Evolutionary conservation across 371 early-diverging fungal genomes (phyloP), one percentile per base, ranked within the genome.

Genomic region (Gilbertella persicaria): DNA sequence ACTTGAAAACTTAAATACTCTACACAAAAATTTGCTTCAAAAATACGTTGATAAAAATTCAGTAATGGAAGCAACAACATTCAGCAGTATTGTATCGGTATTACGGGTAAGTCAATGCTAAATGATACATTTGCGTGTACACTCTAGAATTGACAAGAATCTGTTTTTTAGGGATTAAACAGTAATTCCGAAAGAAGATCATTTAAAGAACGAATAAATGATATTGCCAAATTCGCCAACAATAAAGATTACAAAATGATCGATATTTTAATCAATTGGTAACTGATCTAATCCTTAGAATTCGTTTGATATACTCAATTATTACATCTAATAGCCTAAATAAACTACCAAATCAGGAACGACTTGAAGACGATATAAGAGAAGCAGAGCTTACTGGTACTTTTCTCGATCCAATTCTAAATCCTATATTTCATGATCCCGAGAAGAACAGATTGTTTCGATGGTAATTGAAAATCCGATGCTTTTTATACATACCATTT

Each of bases 291-390:
- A 45, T 38, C 38, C 45, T 57, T 50, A 23, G 29, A 57, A 57
- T 30, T 57, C 13, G 21, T 50, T 57, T 45, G 17, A 49, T 25
- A 50, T 35, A 50, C 35, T 58, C 40, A 45, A 40, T 46, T 50
- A 48, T 50, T 46, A 44, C 38, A 51, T 58, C 35, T 40, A 51
- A 58, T 39, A 58, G 30, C 20, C 51, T 50, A 24, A 59, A 59
- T 21, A 52, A 52, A 42, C 53, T 59, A 14, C 47, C 58, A 19
- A 10, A 2, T 35, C 49, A 53, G 0, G 53, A 47, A 40, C 52
- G 49, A 47, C 43, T 59, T 41, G 47, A 42, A 29, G 48, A 53
- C 16, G 52, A 53, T 35, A 42, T 53, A 13, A 21, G 53, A 43
- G 53, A 53, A 51, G 51, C 58, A 39, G 46, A 58, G 21, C 58